Base-by-base conservation (phyloP, 2,329 filamentous ascomycete genomes). In the Colletotrichum lentis region DNA sequence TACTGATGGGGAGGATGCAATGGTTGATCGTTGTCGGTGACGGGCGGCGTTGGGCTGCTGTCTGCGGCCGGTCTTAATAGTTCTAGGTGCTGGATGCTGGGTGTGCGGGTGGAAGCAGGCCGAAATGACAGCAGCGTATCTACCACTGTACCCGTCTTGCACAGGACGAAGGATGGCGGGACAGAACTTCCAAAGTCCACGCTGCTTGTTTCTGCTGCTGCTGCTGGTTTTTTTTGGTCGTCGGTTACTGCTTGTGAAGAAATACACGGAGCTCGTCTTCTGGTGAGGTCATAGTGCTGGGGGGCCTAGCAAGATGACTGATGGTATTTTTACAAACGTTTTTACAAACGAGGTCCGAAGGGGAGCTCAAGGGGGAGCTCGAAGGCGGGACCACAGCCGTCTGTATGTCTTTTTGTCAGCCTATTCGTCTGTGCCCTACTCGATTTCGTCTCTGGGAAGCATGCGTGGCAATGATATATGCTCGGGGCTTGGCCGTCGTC, bases 201-300 rank as follows among this genome's bases (percentile, higher is more conserved):
- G n/a, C 16, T 39, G 50, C 50, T 54, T 16, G 11, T 20, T 18
- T 27, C 27, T 31, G 27, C 7, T 31, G 27, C 1, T 31, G 27
- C 4, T 24, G 24, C 4, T 24, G 24, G 4, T 24, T 31, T 31
- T 7, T 31, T 22, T 46, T 37, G 31, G n/a, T 31, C 18, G 62
- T 39, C 58, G 46, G 39, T 31, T 57, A 53, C 41, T 60, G 49
- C 41, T 65, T 55, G 24, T 24, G 31, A 65, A 57, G 41, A 62
- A 47, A 18, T 57, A 57, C 47, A 53, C 35, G 52, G 53, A 57
- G 39, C 39, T 62, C 59, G 60, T 66, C 41, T 59, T 61, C 37
- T 47, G 59, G 56, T 70, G 69, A 70, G 69, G 69, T 70, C 69
- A 70, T 69, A 62, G 35, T 65, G 65, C 59, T 64, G 64, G 59